phyloP scores from a whole-genome alignment of 345 rosid genomes.

The Eucalyptus cloeziana region DNA sequence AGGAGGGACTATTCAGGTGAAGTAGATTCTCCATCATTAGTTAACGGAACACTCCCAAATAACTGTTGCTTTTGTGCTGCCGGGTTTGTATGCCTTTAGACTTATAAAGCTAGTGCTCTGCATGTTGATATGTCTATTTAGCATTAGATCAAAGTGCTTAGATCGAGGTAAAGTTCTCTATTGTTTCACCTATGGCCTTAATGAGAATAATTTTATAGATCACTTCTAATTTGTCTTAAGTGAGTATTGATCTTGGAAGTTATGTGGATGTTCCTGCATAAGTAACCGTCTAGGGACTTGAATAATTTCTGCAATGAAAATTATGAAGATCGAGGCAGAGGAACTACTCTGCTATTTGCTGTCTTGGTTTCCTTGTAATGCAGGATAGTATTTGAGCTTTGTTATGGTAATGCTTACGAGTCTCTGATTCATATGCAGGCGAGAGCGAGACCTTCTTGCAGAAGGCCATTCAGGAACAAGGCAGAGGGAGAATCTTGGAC shows the following conservation, averaged over 20 bases:
- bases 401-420: too few relatives aligned
- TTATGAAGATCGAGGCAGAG: too few relatives aligned
- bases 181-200: neutral
- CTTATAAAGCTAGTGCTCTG: neutral
- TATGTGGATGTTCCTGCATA: neutral
- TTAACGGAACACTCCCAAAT: neutral
- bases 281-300: neutral
- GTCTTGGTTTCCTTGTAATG: too few relatives aligned
- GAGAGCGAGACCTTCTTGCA: too few relatives aligned
- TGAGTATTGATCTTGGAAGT: neutral
- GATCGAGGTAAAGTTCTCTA: neutral
- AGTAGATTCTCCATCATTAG: neutral
- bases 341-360: too few relatives aligned
- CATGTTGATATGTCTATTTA: neutral
- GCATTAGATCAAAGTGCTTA: neutral
- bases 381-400: too few relatives aligned
- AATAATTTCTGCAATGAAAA: too few relatives aligned
- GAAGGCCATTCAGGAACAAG: too few relatives aligned
- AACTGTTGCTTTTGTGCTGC: neutral
- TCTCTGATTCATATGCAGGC: too few relatives aligned
- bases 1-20: neutral
- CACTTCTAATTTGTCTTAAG: neutral
- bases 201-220: neutral
- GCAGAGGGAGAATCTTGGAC: too few relatives aligned
- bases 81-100: neutral